Base-by-base conservation (phyloP, 768 basidiomycete species). In the Galerina sulciceps region DNA sequence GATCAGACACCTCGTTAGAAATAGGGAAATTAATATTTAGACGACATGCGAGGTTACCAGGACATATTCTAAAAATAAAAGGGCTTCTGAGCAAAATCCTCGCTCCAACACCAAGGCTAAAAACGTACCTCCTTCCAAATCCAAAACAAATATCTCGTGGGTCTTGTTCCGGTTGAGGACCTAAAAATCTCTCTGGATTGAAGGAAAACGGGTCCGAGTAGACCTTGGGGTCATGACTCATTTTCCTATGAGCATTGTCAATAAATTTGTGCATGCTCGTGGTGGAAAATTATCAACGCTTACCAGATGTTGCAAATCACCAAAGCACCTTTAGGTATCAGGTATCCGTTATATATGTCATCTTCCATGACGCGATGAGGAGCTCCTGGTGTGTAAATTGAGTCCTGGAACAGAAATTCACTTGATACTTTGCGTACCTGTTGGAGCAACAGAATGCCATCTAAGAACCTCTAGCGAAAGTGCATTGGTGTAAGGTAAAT, bases 281-380 rank as follows among this genome's bases (percentile, higher is more conserved):
- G 26, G 2, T 31, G 26, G 26, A 31, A 31, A 4, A 31, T 31
- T 1, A 3, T 6, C 10, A 14, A 34, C 36, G 53, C 68, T 47
- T 57, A 82, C 81, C 81, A 81, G 53, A 84, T 72, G 59, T 86
- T 86, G 6, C 77, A 69, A 40, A 85, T 76, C 4, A 85, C 70
- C 37, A 85, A 65, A 6, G 83, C 70, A 9, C 84, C 84, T 61
- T 86, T 81, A 10, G 87, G 87, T 45, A 88, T 85, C 26, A 79
- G 79, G 67, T 84, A 83, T 4, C 86, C 85, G 26, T 84, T 74
- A 46, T 88, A 84, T 5, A 86, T 68, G 53, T 88, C 85, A 48
- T 88, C 85, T 62, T 85, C 75, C 8, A 71, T 79, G 13, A 74
- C 81, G 10, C 83, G 76, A 64, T 88, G 87, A 13, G 85, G 79